These are phyloP conservation scores for Saccharomycopsis babjevae DNA, from an alignment of 805 yeast species.

Conservation along the genomic window DNA sequence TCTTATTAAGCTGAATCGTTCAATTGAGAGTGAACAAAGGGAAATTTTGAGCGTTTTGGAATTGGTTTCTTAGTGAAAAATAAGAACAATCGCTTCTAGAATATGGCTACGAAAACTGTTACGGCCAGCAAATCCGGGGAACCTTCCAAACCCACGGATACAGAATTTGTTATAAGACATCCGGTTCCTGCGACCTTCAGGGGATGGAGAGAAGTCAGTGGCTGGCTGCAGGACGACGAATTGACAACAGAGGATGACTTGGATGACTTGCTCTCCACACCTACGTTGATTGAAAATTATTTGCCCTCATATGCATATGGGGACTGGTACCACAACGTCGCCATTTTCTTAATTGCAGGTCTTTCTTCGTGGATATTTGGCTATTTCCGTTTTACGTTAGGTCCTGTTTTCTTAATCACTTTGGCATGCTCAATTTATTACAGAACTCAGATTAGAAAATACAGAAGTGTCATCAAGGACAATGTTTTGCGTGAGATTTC, in stretches of 20 bases:
- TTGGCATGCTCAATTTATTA: constrained; percentile 57
- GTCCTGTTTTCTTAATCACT: constrained; percentile 69
- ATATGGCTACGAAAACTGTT: neutral
- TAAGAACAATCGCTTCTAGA: too few species aligned
- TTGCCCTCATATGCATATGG: constrained; percentile 75
- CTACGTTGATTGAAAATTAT: constrained; percentile 66
- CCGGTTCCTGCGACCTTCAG: constrained; percentile 59
- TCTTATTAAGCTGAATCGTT: too few species aligned
- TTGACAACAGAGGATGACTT: constrained; percentile 60
- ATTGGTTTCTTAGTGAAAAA: too few species aligned
- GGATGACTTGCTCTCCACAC: constrained; percentile 55
- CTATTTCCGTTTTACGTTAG: constrained; percentile 61
- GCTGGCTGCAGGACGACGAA: constrained; percentile 36
- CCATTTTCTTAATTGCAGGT: constrained; percentile 54
- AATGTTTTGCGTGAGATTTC: constrained; percentile 80
- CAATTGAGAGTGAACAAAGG: too few species aligned
- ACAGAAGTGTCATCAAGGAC: constrained; percentile 66
- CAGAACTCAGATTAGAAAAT: constrained; percentile 73
- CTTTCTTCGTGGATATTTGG: constrained; percentile 73
- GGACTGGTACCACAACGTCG: constrained; percentile 95
- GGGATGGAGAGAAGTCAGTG: constrained; percentile 94
- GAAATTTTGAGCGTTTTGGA: too few species aligned
- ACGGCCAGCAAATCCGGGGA: neutral
- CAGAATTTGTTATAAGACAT: constrained; percentile 27
- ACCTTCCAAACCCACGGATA: neutral